phyloP scores from a whole-genome alignment of 176 grass and related monocot genomes.

The Panicum miliaceum region DNA sequence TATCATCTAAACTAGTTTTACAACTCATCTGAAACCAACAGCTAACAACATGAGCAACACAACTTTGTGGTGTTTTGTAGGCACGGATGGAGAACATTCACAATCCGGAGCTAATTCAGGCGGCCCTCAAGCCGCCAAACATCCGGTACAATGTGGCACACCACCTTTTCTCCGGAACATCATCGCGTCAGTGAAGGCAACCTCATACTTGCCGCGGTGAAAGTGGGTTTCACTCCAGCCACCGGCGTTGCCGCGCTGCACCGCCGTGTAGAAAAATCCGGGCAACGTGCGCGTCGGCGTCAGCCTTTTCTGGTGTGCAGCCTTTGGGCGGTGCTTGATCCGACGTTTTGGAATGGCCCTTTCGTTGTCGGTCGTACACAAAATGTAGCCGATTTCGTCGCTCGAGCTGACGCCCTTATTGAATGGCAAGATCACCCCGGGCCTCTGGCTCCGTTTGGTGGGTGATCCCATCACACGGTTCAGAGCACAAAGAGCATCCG shows the following conservation, averaged over 20 bases:
- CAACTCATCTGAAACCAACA: constrained; percentile 17
- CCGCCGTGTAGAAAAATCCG: constrained; percentile 35
- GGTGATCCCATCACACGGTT: constrained; percentile 41
- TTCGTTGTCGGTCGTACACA: constrained; percentile 43
- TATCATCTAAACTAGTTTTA: background rate
- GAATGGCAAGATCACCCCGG: background rate
- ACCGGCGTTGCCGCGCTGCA: constrained; percentile 11
- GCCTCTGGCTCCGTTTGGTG: constrained; percentile 18
- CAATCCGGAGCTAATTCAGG: background rate
- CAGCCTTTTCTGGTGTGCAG: constrained; percentile 28
- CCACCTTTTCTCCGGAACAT: constrained; percentile 18
- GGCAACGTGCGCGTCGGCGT: constrained; percentile 36
- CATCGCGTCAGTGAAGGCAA: constrained; percentile 38
- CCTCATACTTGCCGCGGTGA: constrained; percentile 39
- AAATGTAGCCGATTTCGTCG: constrained; percentile 35
- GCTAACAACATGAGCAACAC: background rate
- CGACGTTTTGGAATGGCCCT: constrained; percentile 17
- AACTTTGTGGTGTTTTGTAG: background rate
- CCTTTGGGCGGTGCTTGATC: constrained; percentile 39
- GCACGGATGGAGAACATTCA: background rate
- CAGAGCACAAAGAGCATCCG: background rate
- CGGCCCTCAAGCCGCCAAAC: background rate
- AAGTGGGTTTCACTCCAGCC: constrained; percentile 42
- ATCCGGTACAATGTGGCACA: background rate
- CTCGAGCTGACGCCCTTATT: constrained; percentile 27